These are phyloP conservation scores for Dendrobium huoshanense DNA, from an alignment of 106 monocot species.

Conservation along the genomic window DNA sequence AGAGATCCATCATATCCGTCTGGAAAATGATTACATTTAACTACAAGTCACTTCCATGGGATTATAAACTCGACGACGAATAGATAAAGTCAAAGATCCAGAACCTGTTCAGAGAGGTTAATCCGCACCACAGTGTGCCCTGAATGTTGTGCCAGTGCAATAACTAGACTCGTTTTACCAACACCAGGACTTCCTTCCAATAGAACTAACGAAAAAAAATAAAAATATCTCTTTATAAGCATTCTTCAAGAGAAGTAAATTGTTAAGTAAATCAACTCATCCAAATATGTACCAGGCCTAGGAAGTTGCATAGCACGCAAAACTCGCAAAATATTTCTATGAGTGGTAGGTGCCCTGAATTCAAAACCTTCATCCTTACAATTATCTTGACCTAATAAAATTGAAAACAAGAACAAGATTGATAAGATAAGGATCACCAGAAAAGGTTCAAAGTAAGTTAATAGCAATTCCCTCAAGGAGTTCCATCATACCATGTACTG, in stretches of 20 bases:
- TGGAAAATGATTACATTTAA: constrained; percentile 13
- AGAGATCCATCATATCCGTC: constrained; percentile 99
- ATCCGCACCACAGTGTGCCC: constrained; percentile 88
- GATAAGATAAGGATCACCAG: not conserved
- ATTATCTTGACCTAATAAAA: constrained; percentile 28
- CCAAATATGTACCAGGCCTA: constrained; percentile 54
- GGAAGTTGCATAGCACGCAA: constrained; percentile 89
- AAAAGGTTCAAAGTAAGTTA: not conserved
- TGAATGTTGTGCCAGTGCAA: constrained; percentile 85
- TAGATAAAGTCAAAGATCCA: constrained; percentile 3
- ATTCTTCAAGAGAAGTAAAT: not conserved
- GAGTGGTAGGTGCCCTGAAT: constrained; percentile 85
- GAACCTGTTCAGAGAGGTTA: constrained; percentile 95
- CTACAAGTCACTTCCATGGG: not conserved
- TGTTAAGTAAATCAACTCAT: not conserved
- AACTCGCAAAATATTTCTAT: constrained; percentile 75
- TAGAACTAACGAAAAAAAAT: constrained; percentile 41
- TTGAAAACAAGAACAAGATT: constrained; percentile 1
- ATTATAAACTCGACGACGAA: not conserved
- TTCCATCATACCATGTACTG: not conserved
- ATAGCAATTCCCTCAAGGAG: not conserved
- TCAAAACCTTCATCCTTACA: constrained; percentile 64
- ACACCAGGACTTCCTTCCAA: constrained; percentile 99
- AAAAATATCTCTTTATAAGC: constrained; percentile 4
- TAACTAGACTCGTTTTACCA: constrained; percentile 90